Evolutionary conservation across 164 flowering plant genomes (phyloP).

Genomic region (Piper betle): DNA sequence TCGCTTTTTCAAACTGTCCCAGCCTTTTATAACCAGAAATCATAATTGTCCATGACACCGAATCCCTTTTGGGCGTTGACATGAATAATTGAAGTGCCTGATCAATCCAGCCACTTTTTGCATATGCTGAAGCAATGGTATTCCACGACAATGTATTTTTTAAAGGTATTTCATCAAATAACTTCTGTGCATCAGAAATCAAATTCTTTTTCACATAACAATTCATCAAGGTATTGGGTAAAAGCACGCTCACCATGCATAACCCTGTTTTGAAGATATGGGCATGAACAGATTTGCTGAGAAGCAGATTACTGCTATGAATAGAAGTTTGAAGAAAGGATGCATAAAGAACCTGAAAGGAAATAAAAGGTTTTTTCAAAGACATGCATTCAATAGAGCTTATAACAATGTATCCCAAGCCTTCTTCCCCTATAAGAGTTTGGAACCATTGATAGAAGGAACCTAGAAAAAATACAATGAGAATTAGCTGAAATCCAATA

Average conservation of each 20-base stretch:
- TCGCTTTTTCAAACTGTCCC: slow-evolving; percentile 35
- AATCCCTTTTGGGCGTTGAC: slow-evolving; percentile 50
- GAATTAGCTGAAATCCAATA: too few species aligned
- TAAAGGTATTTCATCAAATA: slow-evolving; percentile 23
- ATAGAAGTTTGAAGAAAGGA: slow-evolving; percentile 39
- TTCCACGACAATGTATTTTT: slow-evolving; percentile 23
- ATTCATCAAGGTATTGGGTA: slow-evolving; percentile 56
- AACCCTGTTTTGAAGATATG: slow-evolving; percentile 47
- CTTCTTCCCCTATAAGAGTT: too few species aligned
- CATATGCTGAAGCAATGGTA: slow-evolving; percentile 46
- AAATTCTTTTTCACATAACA: slow-evolving; percentile 46
- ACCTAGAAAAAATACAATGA: too few species aligned
- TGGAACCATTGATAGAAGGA: too few species aligned
- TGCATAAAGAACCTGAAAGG: slow-evolving; percentile 23
- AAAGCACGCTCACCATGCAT: slow-evolving; percentile 27
- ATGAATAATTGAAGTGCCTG: slow-evolving; percentile 30
- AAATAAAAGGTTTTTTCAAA: slow-evolving; percentile 1
- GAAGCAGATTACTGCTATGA: slow-evolving; percentile 19
- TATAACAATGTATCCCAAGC: too few species aligned
- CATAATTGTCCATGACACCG: slow-evolving; percentile 80
- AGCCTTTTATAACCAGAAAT: slow-evolving; percentile 57
- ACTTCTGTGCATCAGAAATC: slow-evolving; percentile 11
- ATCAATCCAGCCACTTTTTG: slow-evolving; percentile 36
- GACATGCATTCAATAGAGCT: too few species aligned
- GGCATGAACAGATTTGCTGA: slow-evolving; percentile 45